Evolutionary conservation across 2,329 filamentous ascomycete genomes (phyloP).

Genomic region (Fusarium solani-melongenae): DNA sequence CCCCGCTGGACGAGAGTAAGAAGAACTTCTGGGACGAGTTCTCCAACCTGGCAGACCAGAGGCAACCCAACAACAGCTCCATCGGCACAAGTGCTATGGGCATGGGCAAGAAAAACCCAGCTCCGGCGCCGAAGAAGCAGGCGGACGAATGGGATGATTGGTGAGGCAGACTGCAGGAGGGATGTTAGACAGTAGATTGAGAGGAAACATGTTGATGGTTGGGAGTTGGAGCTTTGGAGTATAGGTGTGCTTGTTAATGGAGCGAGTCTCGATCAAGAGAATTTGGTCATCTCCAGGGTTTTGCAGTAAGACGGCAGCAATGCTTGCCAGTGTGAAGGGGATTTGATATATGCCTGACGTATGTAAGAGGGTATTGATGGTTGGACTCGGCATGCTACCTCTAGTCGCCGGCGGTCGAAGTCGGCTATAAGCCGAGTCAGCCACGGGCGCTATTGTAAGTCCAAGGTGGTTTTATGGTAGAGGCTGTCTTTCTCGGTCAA

Average conservation of each 20-base stretch:
- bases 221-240: slow-evolving; percentile 45
- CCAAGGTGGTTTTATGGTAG: not conserved
- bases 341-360: not conserved
- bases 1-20: slow-evolving; percentile 70
- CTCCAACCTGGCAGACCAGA: slow-evolving; percentile 73
- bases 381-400: slow-evolving; percentile 28
- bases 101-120: slow-evolving; percentile 57
- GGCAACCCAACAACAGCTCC: slow-evolving; percentile 57
- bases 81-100: slow-evolving; percentile 71
- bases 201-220: slow-evolving; percentile 22
- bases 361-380: slow-evolving; percentile 22
- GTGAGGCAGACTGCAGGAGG: slow-evolving; percentile 49
- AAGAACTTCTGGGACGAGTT: slow-evolving; percentile 96
- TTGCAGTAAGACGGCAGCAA: slow-evolving; percentile 21
- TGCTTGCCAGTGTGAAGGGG: slow-evolving; percentile 1
- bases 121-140: slow-evolving; percentile 53
- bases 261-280: slow-evolving; percentile 22
- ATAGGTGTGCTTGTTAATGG: slow-evolving; percentile 41
- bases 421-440: not conserved
- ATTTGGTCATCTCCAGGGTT: slow-evolving; percentile 9
- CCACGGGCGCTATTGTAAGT: not conserved
- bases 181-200: slow-evolving; percentile 5
- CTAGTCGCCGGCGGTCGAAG: slow-evolving; percentile 22
- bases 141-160: slow-evolving; percentile 75
- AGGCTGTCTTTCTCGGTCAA: not conserved